Percentiles rank a stretch among this genome's conserved stretches.
These are phyloP conservation scores for Oryza meyeriana DNA, from an alignment of 176 grass and related monocot genomes.

Conservation along the genomic window DNA sequence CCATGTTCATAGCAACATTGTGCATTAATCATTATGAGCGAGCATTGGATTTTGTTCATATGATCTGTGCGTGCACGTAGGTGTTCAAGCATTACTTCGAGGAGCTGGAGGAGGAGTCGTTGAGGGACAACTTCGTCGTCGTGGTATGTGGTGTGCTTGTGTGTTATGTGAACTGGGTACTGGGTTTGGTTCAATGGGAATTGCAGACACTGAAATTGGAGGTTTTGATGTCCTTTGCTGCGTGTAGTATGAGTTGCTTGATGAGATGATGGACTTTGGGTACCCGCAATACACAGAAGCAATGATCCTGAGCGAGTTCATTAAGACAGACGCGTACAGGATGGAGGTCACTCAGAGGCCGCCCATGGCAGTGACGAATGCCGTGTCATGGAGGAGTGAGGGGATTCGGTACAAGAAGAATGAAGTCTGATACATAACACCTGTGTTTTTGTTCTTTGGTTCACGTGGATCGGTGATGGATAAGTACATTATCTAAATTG, in stretches of 20 bases:
- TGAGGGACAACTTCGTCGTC: slow-evolving; percentile 87
- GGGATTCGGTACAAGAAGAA: slow-evolving; percentile 85
- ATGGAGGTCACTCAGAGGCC: slow-evolving; percentile 84
- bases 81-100: slow-evolving; percentile 86
- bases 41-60: background rate
- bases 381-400: slow-evolving; percentile 75
- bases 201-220: background rate
- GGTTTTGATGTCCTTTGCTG: slow-evolving; percentile 4
- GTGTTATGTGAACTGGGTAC: background rate
- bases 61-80: slow-evolving; percentile 17
- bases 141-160: slow-evolving; percentile 48
- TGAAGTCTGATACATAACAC: slow-evolving; percentile 42
- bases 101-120: slow-evolving; percentile 70
- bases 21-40: background rate
- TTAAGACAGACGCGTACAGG: slow-evolving; percentile 70
- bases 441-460: background rate
- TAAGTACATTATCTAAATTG: background rate
- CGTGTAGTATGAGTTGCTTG: slow-evolving; percentile 68
- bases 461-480: background rate
- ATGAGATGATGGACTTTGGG: slow-evolving; percentile 90
- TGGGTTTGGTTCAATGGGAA: background rate
- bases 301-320: slow-evolving; percentile 75
- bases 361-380: slow-evolving; percentile 77
- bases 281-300: slow-evolving; percentile 74
- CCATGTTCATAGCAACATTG: background rate